Base-by-base conservation (phyloP, 306 rosid species). In the Fragaria nilgerrensis region DNA sequence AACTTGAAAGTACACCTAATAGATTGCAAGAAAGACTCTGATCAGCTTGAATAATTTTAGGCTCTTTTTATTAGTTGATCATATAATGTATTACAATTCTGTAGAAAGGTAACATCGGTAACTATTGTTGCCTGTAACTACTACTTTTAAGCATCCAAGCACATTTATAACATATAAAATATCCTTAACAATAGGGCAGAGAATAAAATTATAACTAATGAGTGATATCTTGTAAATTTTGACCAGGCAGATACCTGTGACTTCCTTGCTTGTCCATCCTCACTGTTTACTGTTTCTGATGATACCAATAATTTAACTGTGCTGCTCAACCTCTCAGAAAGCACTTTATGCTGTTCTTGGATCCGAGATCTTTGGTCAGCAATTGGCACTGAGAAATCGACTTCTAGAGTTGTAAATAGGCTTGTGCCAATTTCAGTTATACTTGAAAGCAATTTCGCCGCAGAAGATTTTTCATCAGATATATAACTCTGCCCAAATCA, bases 191-290 rank as follows among this genome's bases (percentile, higher is more conserved):
- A 67, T 12, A 84, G 22, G 78, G 79, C 78, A 74, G 49, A 80
- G 73, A 90, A 80, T 78, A 89, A 74, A 79, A 84, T 73, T 66
- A 86, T 73, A 84, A 87, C 68, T 71, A 89, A 81, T 65, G 90
- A 83, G 68, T 78, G 83, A 82, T 81, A 84, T 86, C 86, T 88
- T 78, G 85, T 82, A 71, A 83, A 56, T 77, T 68, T 86, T 85
- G 90, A 78, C 85, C 85, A 82, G 88, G 84, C 89, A 81, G 86
- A 89, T 90, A 94, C 98, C 98, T 94, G 70, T 45, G 83, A 71
- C 73, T 55, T 80, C 41, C 52, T 74, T 68, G 44, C 86, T 71
- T 85, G 86, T n/a, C 81, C 81, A 39, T 80, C 48, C 73, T 56
- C 83, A 72, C 69, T 7, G 49, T 52, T 70, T 61, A 89, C 29